phyloP scores from a whole-genome alignment of 345 rosid species.

The Aquilaria yunnanensis region DNA sequence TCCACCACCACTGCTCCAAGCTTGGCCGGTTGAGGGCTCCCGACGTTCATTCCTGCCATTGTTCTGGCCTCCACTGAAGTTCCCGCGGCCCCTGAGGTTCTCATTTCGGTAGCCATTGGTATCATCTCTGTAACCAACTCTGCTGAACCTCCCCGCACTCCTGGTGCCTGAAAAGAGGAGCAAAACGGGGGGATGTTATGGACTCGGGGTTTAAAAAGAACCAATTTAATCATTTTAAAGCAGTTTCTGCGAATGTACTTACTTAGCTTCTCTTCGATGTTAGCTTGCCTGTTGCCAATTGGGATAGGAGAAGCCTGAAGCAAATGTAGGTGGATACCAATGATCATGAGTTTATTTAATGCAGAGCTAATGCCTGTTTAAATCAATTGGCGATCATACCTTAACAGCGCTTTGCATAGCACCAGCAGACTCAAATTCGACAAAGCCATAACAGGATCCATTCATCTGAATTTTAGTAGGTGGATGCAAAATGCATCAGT shows the following conservation, averaged over 20 bases:
- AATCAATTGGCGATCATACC: slow-evolving; percentile 25
- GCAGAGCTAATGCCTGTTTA: too few relatives aligned
- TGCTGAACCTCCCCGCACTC: slow-evolving; percentile 32
- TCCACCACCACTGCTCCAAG: slow-evolving; percentile 14
- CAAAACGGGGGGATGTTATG: too few relatives aligned
- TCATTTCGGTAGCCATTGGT: slow-evolving; percentile 42
- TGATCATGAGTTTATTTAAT: too few relatives aligned
- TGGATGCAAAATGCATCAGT: slow-evolving; percentile 6
- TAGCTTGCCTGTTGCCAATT: slow-evolving; percentile 58
- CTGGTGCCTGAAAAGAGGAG: slow-evolving; percentile 29
- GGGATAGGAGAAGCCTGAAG: slow-evolving; percentile 41
- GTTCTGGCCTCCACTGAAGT: slow-evolving; percentile 33
- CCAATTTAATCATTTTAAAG: neutral
- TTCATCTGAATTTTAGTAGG: slow-evolving; percentile 23
- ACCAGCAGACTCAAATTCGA: slow-evolving; percentile 63
- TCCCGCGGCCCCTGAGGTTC: slow-evolving; percentile 42
- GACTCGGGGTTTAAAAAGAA: too few relatives aligned
- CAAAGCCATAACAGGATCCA: slow-evolving; percentile 72
- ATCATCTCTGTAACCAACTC: slow-evolving; percentile 46
- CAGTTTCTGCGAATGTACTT: slow-evolving; percentile 12
- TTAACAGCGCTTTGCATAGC: slow-evolving; percentile 54
- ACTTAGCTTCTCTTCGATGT: slow-evolving; percentile 80
- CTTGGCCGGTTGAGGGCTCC: slow-evolving; percentile 27
- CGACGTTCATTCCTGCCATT: slow-evolving; percentile 37
- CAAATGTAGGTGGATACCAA: neutral